Evolutionary conservation across 2,329 filamentous ascomycete genomes (phyloP), one percentile per base, ranked within the genome.

Genomic region (Apiospora aurea): DNA sequence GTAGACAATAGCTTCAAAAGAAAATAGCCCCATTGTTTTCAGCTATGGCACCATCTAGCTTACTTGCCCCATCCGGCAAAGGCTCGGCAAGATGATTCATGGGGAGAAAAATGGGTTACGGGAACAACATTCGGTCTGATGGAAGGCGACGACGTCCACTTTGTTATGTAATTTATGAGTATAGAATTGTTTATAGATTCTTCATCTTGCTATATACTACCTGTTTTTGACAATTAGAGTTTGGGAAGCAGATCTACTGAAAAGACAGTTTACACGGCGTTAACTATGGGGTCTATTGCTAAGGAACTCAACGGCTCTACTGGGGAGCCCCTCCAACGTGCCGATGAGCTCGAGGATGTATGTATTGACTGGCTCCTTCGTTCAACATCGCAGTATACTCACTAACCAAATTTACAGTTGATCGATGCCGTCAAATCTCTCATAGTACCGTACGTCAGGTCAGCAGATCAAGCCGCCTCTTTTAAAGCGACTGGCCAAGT

Each of bases 401-500:
- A 64, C 74, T 73, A 44, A 74, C 74, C 4, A 0, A 14, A n/a
- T 8, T 3, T 3, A 11, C 51, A 95, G 93, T 87, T 95, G 67
- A 87, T 95, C 68, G 85, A 88, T 71, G 88, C 92, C 4, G 88
- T 95, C 68, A 89, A 92, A 81, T 83, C 86, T 11, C 85, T 94
- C 71, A 88, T 95, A 72, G 83, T 94, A 26, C 91, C 91, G 0
- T 95, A 93, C 80, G 90, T 96, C 76, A 87, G 85, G 73, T 85
- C 87, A n/a, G 92, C 93, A 53, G 93, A 95, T 81, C 86, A 91
- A 71, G 88, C 90, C 26, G 84, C 86, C 2, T 79, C 82, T 8
- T 85, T 83, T 51, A 90, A 87, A 75, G 85, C 82, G 69, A 83
- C 86, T 0, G 91, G 90, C 34, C 85, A 88, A 24, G 83, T 87